Evolutionary conservation across 1,284 basidiomycete species (phyloP).

Genomic region (Ganoderma resinaceum): DNA sequence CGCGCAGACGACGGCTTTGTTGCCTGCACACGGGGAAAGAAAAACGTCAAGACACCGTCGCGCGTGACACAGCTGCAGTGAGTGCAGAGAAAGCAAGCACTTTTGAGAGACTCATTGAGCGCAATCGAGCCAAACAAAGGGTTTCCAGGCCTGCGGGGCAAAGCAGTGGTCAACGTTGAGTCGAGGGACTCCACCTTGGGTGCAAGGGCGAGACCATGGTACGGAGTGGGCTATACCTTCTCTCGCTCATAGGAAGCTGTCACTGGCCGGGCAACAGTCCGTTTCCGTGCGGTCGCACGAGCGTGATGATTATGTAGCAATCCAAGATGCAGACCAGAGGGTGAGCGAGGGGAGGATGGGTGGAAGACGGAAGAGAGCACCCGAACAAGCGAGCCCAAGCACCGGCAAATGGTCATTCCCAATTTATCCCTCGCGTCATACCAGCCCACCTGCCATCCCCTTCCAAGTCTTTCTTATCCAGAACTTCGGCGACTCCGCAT

Average conservation of each 20-base stretch:
- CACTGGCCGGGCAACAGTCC: constrained; percentile 62
- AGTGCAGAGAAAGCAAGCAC: constrained; percentile 44
- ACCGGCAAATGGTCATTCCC: constrained; percentile 11
- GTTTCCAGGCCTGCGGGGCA: constrained; percentile 56
- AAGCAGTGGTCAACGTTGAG: constrained; percentile 18
- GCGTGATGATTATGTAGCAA: constrained; percentile 27
- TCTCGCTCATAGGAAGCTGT: constrained; percentile 82
- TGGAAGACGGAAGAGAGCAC: constrained; percentile 21
- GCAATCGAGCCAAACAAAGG: constrained; percentile 65
- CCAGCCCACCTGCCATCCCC: neutral
- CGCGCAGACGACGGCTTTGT: constrained; percentile 85
- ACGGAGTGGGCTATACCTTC: constrained; percentile 51
- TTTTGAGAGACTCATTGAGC: constrained; percentile 72
- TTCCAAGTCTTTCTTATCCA: neutral
- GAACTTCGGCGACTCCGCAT: neutral
- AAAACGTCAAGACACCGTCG: constrained; percentile 6
- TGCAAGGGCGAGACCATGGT: constrained; percentile 9
- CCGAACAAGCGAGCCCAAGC: constrained; percentile 7
- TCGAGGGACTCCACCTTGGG: constrained; percentile 5
- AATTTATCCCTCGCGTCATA: constrained; percentile 2
- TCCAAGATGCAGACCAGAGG: constrained; percentile 29
- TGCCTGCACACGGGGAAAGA: constrained; percentile 51
- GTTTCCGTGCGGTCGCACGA: constrained; percentile 69
- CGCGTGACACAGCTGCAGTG: constrained; percentile 4
- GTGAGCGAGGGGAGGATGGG: constrained; percentile 13